Conservation (phyloP, 495 filamentous ascomycete genomes). For the Penicillium pulvis region DNA sequence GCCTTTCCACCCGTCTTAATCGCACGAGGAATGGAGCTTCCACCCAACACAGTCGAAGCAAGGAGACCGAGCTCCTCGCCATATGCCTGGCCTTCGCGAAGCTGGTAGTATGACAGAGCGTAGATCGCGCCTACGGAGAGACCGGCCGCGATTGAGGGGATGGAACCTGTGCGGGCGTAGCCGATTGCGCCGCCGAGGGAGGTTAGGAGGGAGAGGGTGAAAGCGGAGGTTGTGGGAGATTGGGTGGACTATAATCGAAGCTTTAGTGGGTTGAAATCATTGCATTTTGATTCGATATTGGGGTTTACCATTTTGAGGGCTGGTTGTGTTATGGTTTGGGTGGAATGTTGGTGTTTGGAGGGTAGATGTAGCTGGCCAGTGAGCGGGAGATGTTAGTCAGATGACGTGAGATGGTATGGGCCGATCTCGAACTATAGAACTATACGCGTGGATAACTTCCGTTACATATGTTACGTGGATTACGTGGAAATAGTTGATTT, state of each 20-base stretch:
- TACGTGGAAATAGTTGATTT: neutral
- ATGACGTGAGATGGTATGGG: slow-evolving; percentile 2
- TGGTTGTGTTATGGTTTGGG: slow-evolving; percentile 3
- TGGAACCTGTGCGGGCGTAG: slow-evolving; percentile 77
- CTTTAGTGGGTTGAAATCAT: slow-evolving; percentile 1
- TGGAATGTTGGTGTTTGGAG: neutral
- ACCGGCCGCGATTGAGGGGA: slow-evolving; percentile 84
- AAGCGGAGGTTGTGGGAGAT: slow-evolving; percentile 53
- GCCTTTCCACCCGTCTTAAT: slow-evolving; percentile 72
- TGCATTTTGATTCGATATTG: slow-evolving; percentile 3
- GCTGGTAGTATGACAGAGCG: slow-evolving; percentile 47
- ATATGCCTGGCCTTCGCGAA: slow-evolving; percentile 58
- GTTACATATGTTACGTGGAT: too few species aligned
- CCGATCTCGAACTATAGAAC: neutral
- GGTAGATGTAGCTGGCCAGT: neutral
- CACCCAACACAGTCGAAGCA: slow-evolving; percentile 79
- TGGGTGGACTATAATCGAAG: neutral
- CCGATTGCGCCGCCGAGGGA: slow-evolving; percentile 85
- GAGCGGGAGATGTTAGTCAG: neutral
- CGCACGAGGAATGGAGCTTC: slow-evolving; percentile 79
- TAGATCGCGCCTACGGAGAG: slow-evolving; percentile 70
- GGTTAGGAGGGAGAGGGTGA: slow-evolving; percentile 77
- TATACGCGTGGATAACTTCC: neutral
- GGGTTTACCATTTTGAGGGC: slow-evolving; percentile 21
- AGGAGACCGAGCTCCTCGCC: slow-evolving; percentile 76